Evolutionary conservation across 495 filamentous ascomycete genomes (phyloP).

Genomic region (Podospora anserina): DNA sequence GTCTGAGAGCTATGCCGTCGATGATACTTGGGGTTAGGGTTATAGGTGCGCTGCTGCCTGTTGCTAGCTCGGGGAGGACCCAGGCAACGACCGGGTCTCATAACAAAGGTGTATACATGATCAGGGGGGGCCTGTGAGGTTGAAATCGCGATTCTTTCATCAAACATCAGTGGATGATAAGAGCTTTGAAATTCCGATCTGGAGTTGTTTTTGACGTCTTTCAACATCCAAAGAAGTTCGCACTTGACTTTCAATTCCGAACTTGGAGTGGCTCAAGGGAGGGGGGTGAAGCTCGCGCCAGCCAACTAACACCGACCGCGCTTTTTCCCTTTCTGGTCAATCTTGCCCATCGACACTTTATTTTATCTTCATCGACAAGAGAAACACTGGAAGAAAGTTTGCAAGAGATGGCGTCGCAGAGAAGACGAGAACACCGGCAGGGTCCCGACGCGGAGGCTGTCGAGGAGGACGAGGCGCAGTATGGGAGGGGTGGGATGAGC

Average conservation of each 20-base stretch:
- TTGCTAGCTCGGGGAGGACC: neutral
- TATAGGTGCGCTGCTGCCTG: conserved; percentile 20
- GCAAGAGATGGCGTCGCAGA: conserved; percentile 14
- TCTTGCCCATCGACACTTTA: neutral
- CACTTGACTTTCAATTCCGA: neutral
- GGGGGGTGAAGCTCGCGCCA: neutral
- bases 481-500: conserved; percentile 42
- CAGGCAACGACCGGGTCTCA: conserved; percentile 11
- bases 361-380: neutral
- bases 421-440: conserved; percentile 10
- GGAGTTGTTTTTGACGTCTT: neutral
- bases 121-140: neutral
- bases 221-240: neutral
- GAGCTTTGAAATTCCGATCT: neutral
- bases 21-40: conserved; percentile 18
- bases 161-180: neutral
- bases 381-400: conserved; percentile 16
- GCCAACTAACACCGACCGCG: neutral
- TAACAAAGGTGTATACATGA: neutral
- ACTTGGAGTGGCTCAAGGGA: neutral
- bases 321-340: neutral
- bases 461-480: conserved; percentile 50
- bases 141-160: neutral
- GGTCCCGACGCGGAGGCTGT: conserved; percentile 50
- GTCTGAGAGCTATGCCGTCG: neutral